phyloP scores from a whole-genome alignment of 1,284 basidiomycete genomes.

The Boletus semigastroideus region DNA sequence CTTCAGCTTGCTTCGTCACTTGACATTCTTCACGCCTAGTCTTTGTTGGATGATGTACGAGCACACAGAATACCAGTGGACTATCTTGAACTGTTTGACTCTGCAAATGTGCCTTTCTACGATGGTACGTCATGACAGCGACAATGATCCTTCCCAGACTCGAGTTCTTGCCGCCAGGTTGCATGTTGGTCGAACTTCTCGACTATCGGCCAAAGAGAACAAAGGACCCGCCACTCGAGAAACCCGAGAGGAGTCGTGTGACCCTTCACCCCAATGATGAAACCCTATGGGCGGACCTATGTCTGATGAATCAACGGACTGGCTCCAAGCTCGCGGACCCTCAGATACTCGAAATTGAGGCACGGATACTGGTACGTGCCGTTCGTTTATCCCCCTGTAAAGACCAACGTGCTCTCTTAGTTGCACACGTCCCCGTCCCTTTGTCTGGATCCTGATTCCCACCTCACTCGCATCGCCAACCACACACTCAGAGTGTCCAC shows the following conservation, averaged over 20 bases:
- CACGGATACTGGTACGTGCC: constrained; percentile 60
- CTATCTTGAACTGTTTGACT: constrained; percentile 74
- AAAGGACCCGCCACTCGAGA: constrained; percentile 53
- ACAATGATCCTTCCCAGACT: background rate
- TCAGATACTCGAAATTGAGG: constrained; percentile 69
- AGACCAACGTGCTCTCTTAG: constrained; percentile 37
- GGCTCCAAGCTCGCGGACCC: constrained; percentile 63
- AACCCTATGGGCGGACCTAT: constrained; percentile 74
- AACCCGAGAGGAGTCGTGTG: constrained; percentile 62
- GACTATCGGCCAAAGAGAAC: constrained; percentile 63
- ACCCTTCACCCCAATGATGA: constrained; percentile 74
- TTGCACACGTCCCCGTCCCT: constrained; percentile 69
- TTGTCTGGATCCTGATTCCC: constrained; percentile 73
- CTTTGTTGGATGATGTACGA: constrained; percentile 74
- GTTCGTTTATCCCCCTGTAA: background rate
- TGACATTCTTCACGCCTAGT: constrained; percentile 40
- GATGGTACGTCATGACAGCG: constrained; percentile 50
- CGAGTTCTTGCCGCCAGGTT: constrained; percentile 46
- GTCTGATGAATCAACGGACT: constrained; percentile 57
- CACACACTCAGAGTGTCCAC: constrained; percentile 66
- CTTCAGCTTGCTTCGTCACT: constrained; percentile 1
- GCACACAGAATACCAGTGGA: constrained; percentile 78
- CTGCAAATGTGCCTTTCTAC: constrained; percentile 69
- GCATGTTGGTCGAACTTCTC: constrained; percentile 75
- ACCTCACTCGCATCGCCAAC: constrained; percentile 71